A percentile compares a stretch with the other conserved stretches of the same genome.
These are phyloP conservation scores for Cucurbitaria berberidis DNA, from an alignment of 2,329 filamentous ascomycete genomes.

Conservation along the genomic window DNA sequence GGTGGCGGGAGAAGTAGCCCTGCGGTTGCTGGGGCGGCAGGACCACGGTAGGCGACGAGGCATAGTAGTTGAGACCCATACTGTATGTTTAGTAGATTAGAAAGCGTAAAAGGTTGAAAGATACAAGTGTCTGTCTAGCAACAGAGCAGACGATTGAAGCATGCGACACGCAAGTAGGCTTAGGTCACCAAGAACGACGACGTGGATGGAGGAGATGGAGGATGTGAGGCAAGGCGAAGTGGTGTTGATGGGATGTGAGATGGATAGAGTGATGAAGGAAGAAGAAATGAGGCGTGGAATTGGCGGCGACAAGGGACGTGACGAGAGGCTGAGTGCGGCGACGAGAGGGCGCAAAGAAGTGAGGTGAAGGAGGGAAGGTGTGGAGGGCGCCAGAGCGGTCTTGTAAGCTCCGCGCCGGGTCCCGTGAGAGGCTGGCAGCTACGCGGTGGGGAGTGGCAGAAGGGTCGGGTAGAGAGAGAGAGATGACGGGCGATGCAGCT, in stretches of 20 bases:
- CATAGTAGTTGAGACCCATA: constrained; percentile 55
- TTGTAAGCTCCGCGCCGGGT: constrained; percentile 45
- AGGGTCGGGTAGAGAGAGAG: constrained; percentile 6
- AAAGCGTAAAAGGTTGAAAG: constrained; percentile 32
- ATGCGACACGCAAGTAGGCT: constrained; percentile 30
- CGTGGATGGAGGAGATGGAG: constrained; percentile 25
- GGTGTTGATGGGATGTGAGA: constrained; percentile 15
- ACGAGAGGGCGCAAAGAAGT: constrained; percentile 38
- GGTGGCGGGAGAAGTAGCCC: constrained; percentile 44
- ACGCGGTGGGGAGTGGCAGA: constrained; percentile 32
- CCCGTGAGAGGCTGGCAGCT: constrained; percentile 43
- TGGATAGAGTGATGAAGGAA: constrained; percentile 20
- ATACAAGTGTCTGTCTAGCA: constrained; percentile 43
- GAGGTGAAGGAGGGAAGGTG: constrained; percentile 44
- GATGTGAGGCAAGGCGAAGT: constrained; percentile 24
- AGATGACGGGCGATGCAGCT: no score
- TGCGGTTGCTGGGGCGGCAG: constrained; percentile 51
- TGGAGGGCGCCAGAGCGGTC: constrained; percentile 40
- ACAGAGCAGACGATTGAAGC: constrained; percentile 35
- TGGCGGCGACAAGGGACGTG: constrained; percentile 14
- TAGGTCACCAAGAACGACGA: constrained; percentile 33
- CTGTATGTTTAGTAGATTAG: constrained; percentile 50
- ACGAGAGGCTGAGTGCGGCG: constrained; percentile 22
- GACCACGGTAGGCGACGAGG: constrained; percentile 55
- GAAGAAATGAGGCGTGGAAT: constrained; percentile 21